Base-by-base conservation (phyloP, 345 rosid genomes). In the Mercurialis annua region DNA sequence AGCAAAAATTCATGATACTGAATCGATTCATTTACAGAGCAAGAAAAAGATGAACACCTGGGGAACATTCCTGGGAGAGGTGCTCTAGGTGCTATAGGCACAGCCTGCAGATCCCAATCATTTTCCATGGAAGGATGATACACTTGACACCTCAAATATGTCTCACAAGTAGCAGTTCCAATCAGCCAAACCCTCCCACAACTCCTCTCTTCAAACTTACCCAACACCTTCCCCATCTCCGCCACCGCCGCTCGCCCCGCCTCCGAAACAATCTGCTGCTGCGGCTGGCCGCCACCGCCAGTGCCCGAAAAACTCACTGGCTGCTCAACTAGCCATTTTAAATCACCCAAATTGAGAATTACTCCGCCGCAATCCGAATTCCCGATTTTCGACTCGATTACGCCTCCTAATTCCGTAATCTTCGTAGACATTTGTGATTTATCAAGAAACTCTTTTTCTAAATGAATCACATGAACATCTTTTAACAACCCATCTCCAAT, bases 131-230 rank as follows among this genome's bases (percentile, higher is more conserved):
- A 81, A 63, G 97, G 87, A 72, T 90, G 90, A 75, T 92, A 85
- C 49, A 92, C 88, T 73, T 92, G 98, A 71, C 97, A 92, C 60
- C 98, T 82, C 75, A 92, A 67, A 73, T 90, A 90, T 49, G 98
- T 92, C 79, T 94, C 97, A 40, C 96, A 94, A 60, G 97, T 91
- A n/a, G 99, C 99, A 23, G 90, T 89, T 23, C 96, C 97, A 57
- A 91, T 86, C 76, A 94, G 71, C 86, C 95, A 89, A 42, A 94
- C 56, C 71, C 74, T 81, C n/a, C 80, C 84, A 26, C 29, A 54
- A 16, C 73, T 74, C n/a, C 76, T 69, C 54, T 77, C 80, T 62
- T 81, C 74, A 42, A 77, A 84, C 69, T 81, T 82, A 42, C 62
- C 76, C 77, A 88, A 27, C 70, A 92, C 69, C 79, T 78, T 85